Percentiles rank a stretch among this genome's conserved stretches.
Conservation (phyloP, 2,329 filamentous ascomycete species). For the Diaporthe australafricana region DNA sequence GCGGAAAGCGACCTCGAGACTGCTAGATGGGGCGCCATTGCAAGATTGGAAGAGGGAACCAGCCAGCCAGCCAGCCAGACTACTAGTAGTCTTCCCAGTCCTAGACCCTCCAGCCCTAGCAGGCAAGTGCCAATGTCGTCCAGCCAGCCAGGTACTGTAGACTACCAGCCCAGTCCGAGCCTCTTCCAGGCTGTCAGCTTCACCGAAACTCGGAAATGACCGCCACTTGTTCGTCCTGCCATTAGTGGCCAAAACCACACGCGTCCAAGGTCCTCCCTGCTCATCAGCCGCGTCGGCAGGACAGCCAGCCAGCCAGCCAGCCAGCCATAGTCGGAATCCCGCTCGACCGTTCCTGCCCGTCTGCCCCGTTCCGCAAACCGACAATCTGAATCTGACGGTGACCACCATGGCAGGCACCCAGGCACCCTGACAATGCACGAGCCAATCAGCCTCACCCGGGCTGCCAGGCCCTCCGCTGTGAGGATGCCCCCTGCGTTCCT, state of each 20-base stretch:
- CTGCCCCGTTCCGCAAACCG: too few species aligned
- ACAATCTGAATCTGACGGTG: neutral
- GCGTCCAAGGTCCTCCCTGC: slow-evolving; percentile 34
- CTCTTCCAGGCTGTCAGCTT: slow-evolving; percentile 7
- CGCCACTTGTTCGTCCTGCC: slow-evolving; percentile 30
- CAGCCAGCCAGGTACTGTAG: too few species aligned
- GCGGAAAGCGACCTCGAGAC: slow-evolving; percentile 21
- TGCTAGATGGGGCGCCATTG: neutral
- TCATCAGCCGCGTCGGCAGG: slow-evolving; percentile 10
- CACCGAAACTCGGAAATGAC: slow-evolving; percentile 33
- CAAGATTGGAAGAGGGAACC: neutral
- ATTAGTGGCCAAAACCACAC: slow-evolving; percentile 30
- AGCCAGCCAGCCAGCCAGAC: neutral
- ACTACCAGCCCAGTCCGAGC: neutral
- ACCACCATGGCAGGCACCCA: neutral
- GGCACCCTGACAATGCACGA: neutral
- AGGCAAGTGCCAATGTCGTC: too few species aligned
- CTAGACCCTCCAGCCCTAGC: too few species aligned
- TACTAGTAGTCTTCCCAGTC: neutral
- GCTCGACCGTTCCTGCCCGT: neutral
- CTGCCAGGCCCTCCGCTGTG: too few species aligned
- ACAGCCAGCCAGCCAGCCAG: neutral
- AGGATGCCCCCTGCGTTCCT: neutral
- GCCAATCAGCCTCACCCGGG: too few species aligned
- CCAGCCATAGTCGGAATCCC: neutral